phyloP scores from a whole-genome alignment of 2,329 filamentous ascomycete species.

The Hymenoscyphus fructigenus region DNA sequence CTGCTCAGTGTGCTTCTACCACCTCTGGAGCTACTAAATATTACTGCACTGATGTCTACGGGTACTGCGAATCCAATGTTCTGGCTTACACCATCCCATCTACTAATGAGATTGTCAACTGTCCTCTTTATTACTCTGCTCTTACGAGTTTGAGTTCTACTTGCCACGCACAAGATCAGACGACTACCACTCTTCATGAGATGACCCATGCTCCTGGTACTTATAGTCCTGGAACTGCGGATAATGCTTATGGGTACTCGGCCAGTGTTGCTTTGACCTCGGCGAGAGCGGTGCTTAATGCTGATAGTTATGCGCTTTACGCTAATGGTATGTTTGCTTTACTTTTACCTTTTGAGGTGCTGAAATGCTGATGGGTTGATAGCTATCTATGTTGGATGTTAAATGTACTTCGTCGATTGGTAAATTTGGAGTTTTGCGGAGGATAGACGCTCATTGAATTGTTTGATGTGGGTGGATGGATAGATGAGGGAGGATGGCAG shows the following conservation, averaged over 20 bases:
- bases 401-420: neutral
- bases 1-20: slow-evolving; percentile 53
- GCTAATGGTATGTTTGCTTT: slow-evolving; percentile 45
- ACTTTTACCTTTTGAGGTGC: neutral
- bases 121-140: slow-evolving; percentile 56
- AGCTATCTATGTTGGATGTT: slow-evolving; percentile 19
- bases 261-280: slow-evolving; percentile 46
- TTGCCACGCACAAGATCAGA: slow-evolving; percentile 66
- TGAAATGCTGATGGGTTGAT: neutral
- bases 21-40: slow-evolving; percentile 49
- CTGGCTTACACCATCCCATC: slow-evolving; percentile 62
- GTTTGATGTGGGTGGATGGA: neutral
- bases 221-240: slow-evolving; percentile 54
- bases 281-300: slow-evolving; percentile 57
- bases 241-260: slow-evolving; percentile 58
- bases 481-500: too few relatives aligned
- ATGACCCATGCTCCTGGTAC: slow-evolving; percentile 59
- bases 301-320: slow-evolving; percentile 60
- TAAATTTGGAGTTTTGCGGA: neutral
- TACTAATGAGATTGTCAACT: slow-evolving; percentile 58
- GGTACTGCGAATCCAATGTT: slow-evolving; percentile 49
- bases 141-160: slow-evolving; percentile 37
- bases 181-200: slow-evolving; percentile 65
- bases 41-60: slow-evolving; percentile 59
- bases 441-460: neutral